Evolutionary conservation across 805 yeast genomes (phyloP).

Genomic region (Zygoascus flipseniorum): DNA sequence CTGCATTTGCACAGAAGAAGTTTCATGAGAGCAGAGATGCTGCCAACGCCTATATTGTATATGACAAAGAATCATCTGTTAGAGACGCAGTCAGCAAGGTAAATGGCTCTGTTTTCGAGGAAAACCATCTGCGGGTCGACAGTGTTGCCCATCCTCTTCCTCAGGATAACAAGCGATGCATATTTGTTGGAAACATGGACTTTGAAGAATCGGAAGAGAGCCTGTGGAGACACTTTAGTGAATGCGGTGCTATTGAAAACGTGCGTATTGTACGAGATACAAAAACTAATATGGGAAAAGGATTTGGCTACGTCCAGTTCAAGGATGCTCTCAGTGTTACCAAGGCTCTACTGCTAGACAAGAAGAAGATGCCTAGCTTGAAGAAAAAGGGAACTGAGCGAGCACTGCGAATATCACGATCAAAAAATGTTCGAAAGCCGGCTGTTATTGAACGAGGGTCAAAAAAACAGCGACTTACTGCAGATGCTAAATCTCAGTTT

Average conservation of each 20-base stretch:
- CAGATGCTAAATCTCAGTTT: constrained; percentile 62
- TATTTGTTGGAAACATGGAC: constrained; percentile 89
- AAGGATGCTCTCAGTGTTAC: constrained; percentile 55
- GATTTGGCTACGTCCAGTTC: constrained; percentile 94
- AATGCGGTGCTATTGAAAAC: constrained; percentile 66
- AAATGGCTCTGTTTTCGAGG: constrained; percentile 61
- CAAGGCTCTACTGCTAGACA: constrained; percentile 72
- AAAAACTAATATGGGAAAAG: constrained; percentile 92
- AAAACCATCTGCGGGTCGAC: constrained; percentile 81
- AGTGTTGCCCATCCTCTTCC: constrained; percentile 86
- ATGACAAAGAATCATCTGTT: constrained; percentile 40
- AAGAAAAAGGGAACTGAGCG: constrained; percentile 32
- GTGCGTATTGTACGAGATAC: constrained; percentile 89
- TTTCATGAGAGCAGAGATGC: constrained; percentile 71
- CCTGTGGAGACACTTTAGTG: constrained; percentile 71
- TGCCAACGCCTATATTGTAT: constrained; percentile 84
- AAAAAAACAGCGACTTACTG: constrained; percentile 37
- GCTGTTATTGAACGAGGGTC: constrained; percentile 9
- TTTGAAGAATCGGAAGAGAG: constrained; percentile 89
- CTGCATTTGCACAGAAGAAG: constrained; percentile 75
- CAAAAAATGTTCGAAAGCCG: constrained; percentile 32
- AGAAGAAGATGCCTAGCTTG: constrained; percentile 41
- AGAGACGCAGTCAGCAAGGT: constrained; percentile 35
- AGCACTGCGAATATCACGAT: constrained; percentile 68
- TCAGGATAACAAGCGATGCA: constrained; percentile 72